Evolutionary conservation across 129 eudicot species (phyloP).

Genomic region (Heracleum sosnowskyi): DNA sequence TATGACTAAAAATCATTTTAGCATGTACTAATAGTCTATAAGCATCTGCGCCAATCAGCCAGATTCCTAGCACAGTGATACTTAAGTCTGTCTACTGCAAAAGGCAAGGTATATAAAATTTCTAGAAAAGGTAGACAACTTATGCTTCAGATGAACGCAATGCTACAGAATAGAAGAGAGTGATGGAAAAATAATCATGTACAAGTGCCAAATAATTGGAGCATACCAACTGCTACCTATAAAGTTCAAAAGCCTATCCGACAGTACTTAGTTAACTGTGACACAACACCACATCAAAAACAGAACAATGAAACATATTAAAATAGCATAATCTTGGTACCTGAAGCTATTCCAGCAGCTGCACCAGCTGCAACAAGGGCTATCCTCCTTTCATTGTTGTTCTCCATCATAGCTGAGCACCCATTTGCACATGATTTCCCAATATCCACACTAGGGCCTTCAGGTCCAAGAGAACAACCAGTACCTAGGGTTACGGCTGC

Average conservation of each 20-base stretch:
- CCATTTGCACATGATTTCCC: conserved; percentile 98
- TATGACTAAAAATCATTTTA: neutral
- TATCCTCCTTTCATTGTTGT: conserved; percentile 82
- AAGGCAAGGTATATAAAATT: neutral
- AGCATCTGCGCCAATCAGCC: neutral
- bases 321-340: conserved; percentile 23
- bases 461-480: conserved; percentile 98
- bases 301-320: neutral
- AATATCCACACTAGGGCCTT: conserved; percentile 98
- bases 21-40: neutral
- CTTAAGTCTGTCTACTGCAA: neutral
- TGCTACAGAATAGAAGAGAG: neutral
- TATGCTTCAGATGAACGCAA: neutral
- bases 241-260: neutral
- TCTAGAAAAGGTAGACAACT: neutral
- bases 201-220: neutral
- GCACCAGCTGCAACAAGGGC: conserved; percentile 99
- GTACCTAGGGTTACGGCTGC: conserved; percentile 96
- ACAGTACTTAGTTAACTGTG: neutral
- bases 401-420: conserved; percentile 82
- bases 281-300: neutral
- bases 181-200: neutral
- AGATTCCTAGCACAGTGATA: neutral
- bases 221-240: neutral
- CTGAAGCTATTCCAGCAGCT: conserved; percentile 99